Conservation (phyloP, 2,329 filamentous ascomycete genomes). For the Paraphaeosphaeria sporulosa region DNA sequence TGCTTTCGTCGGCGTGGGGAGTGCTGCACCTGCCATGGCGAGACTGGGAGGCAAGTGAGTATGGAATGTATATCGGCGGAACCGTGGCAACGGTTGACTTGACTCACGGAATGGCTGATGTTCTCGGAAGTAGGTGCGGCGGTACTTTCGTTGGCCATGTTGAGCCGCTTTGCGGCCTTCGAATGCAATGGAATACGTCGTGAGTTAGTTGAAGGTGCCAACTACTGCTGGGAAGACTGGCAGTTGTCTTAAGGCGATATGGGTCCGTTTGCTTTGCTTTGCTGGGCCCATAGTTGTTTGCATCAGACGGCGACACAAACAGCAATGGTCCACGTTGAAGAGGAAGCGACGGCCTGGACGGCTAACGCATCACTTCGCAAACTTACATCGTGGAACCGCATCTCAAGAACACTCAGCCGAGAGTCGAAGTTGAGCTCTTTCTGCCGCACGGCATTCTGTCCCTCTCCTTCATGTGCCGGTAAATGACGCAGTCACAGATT, state of each 20-base stretch:
- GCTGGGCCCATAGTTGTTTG: background rate
- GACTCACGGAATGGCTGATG: background rate
- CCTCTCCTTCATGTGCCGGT: background rate
- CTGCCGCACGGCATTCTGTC: background rate
- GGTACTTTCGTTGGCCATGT: conserved; percentile 20
- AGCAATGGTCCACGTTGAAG: background rate
- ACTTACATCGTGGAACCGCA: background rate
- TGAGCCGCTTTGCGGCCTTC: background rate
- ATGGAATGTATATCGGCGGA: background rate
- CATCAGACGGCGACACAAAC: too few relatives aligned
- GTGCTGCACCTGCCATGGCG: background rate
- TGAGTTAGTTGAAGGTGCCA: background rate
- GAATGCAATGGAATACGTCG: background rate
- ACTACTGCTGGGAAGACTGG: too few relatives aligned
- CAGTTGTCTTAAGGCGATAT: too few relatives aligned
- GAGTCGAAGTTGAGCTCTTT: background rate
- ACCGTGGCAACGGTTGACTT: background rate
- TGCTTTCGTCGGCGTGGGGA: background rate
- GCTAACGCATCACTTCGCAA: background rate
- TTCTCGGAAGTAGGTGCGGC: background rate
- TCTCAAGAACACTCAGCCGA: background rate
- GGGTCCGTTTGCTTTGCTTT: background rate
- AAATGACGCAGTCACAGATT: background rate
- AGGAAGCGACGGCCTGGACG: conserved; percentile 1
- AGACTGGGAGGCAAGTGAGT: background rate